Evolutionary conservation across 2,329 filamentous ascomycete genomes (phyloP), one percentile per base, ranked within the genome.

Genomic region (Furcasterigmium sp.): DNA sequence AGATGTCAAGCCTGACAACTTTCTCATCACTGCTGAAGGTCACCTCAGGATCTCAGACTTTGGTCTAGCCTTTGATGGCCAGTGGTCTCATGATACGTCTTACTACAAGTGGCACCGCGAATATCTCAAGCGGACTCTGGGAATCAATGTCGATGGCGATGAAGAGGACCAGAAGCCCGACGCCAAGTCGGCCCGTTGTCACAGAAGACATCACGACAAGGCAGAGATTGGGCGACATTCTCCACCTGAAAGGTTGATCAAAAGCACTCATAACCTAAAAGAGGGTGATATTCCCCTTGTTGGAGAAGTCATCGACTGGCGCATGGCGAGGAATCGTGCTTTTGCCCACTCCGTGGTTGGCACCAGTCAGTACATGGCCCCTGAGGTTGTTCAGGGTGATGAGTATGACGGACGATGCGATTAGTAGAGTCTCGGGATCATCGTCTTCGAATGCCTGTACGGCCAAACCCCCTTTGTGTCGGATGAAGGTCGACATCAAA

Each of bases 281-380:
- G 55, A 37, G 57, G 62, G 41, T 61, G 38, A 51, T 55, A 34
- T 45, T 42, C 45, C 39, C 41, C 41, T 55, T 56, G 34, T 49
- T 2, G 56, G 62, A 5, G 75, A 79, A 48, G 68, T 91, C 39
- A 64, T 91, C 37, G 74, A 76, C 47, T 90, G 83, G 84, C 77
- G 86, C 36, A 83, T 89, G 56, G 76, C 73, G 48, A 78, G 85
- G 20, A 84, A 82, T 52, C 81, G 89, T 30, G 78, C 78, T 26
- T 76, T 88, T 26, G 91, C 91, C 2, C 80, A 83, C 52, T 95
- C 90, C 37, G 82, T 95, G 1, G 91, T 97, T 10, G 91, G 91
- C 3, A 97, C 93, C 3, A 95, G 90, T 60, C 91, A 96, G 59
- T 97, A 97, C 68, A 97, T 96, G 93, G 91, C 93, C 1, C 91